These are phyloP conservation scores for Cnidoscolus chayamansa DNA, from an alignment of 441 rosid genomes.

Conservation along the genomic window DNA sequence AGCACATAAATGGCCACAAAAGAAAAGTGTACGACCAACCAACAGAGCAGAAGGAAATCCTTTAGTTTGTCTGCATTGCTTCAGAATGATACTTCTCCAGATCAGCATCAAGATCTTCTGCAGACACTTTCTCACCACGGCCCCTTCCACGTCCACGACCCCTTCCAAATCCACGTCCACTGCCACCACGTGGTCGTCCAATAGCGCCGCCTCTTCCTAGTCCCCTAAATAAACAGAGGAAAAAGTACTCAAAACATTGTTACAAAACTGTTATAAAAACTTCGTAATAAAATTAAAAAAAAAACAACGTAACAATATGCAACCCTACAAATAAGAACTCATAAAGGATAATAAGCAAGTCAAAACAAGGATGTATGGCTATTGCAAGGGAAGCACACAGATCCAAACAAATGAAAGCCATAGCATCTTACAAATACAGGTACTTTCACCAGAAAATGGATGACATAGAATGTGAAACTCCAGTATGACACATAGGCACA, in stretches of 20 bases:
- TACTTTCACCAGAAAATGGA: background rate
- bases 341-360: background rate
- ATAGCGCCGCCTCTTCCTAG: slow-evolving; percentile 53
- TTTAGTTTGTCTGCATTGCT: slow-evolving; percentile 73
- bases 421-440: background rate
- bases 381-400: background rate
- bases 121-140: slow-evolving; percentile 75
- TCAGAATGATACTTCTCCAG: slow-evolving; percentile 73
- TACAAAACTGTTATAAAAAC: background rate
- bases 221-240: slow-evolving; percentile 33
- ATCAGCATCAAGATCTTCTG: slow-evolving; percentile 95
- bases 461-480: background rate
- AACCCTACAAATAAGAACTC: background rate
- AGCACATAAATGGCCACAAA: slow-evolving; percentile 34
- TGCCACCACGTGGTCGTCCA: slow-evolving; percentile 53
- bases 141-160: slow-evolving; percentile 73
- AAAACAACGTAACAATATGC: slow-evolving; percentile 15
- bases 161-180: slow-evolving; percentile 51
- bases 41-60: slow-evolving; percentile 20
- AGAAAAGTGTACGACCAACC: slow-evolving; percentile 26
- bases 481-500: background rate
- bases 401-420: background rate
- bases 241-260: background rate
- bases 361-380: background rate
- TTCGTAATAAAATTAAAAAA: background rate